These are phyloP conservation scores for Fusarium multiceps DNA, from an alignment of 2,329 filamentous ascomycete species.

Conservation along the genomic window DNA sequence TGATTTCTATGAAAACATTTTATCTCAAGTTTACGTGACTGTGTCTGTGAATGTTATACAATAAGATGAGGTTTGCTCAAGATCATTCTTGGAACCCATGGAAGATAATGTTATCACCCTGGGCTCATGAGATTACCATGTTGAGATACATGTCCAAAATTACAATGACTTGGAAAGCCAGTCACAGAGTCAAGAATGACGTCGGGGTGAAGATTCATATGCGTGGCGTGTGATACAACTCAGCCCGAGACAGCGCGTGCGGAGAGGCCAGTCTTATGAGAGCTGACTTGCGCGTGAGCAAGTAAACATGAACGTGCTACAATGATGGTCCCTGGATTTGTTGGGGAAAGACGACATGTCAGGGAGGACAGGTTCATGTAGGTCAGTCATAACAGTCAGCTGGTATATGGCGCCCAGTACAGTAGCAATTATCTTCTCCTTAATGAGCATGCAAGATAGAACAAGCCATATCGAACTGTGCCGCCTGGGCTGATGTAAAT, in stretches of 20 bases:
- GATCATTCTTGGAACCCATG: constrained; percentile 16
- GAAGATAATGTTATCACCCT: background rate
- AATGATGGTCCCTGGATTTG: constrained; percentile 15
- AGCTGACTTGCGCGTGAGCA: constrained; percentile 32
- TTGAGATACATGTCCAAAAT: background rate
- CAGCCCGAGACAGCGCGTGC: constrained; percentile 23
- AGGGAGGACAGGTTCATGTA: background rate
- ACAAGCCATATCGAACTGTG: background rate
- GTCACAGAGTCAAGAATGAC: constrained; percentile 12
- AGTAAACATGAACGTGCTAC: constrained; percentile 7
- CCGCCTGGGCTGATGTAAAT: background rate
- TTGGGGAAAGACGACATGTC: constrained; percentile 9
- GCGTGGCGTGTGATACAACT: constrained; percentile 6
- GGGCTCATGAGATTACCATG: background rate
- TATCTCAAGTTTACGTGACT: background rate
- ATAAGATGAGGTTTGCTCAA: constrained; percentile 11
- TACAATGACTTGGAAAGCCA: background rate
- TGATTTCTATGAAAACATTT: constrained; percentile 21
- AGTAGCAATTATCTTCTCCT: background rate
- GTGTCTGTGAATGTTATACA: constrained; percentile 1
- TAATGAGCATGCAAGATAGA: background rate
- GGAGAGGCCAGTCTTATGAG: constrained; percentile 22
- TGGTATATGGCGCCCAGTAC: constrained; percentile 2
- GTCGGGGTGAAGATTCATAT: background rate
- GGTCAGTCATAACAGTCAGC: constrained; percentile 31